Conservation (phyloP, 78 protist genomes). For the Protostelium mycophagum region DNA sequence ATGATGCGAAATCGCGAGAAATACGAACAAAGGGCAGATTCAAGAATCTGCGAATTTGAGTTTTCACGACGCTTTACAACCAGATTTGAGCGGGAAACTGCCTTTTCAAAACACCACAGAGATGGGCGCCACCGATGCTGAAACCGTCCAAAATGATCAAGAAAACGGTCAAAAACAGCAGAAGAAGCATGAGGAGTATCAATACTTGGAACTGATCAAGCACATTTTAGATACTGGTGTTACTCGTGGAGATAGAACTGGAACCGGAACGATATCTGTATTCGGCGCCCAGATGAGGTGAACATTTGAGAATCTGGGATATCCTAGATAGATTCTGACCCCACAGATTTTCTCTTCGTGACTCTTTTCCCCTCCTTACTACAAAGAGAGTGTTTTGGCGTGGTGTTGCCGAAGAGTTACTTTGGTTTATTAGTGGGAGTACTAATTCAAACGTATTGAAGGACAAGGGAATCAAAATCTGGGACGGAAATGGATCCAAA, state of each 20-base stretch:
- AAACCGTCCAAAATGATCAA: no score
- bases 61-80: no score
- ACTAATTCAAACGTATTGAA: slow-evolving; percentile 60
- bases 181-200: slow-evolving; percentile 54
- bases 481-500: slow-evolving; percentile 75
- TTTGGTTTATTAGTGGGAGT: slow-evolving; percentile 84
- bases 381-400: slow-evolving; percentile 89
- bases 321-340: neutral
- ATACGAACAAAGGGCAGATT: no score
- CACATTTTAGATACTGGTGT: slow-evolving; percentile 59
- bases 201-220: slow-evolving; percentile 74
- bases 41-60: no score
- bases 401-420: slow-evolving; percentile 88
- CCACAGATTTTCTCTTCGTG: slow-evolving; percentile 3
- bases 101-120: no score
- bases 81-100: no score
- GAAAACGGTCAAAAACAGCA: no score
- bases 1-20: no score
- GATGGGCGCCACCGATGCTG: no score
- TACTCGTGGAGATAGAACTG: slow-evolving; percentile 75
- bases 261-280: slow-evolving; percentile 70
- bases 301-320: slow-evolving; percentile 22
- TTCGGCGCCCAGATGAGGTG: slow-evolving; percentile 79
- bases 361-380: slow-evolving; percentile 82
- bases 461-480: slow-evolving; percentile 70